phyloP scores from a whole-genome alignment of 176 grass and related monocot species.

The Puya raimondii region DNA sequence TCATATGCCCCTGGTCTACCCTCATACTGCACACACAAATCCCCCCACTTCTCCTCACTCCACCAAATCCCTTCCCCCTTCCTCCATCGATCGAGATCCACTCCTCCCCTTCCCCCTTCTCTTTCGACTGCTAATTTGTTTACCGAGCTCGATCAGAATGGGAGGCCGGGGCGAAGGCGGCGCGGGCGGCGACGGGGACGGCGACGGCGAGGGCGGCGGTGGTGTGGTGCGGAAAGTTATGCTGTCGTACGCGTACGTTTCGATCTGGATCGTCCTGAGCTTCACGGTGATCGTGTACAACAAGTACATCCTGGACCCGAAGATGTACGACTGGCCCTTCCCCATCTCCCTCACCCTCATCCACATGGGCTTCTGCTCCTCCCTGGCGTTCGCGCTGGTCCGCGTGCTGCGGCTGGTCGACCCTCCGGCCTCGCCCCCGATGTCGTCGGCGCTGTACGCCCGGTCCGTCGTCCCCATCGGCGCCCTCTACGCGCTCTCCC shows the following conservation, averaged over 20 bases:
- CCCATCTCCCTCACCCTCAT: conserved; percentile 97
- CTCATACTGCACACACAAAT: not conserved
- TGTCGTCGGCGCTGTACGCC: conserved; percentile 58
- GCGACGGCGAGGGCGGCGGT: conserved; percentile 10
- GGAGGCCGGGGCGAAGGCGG: conserved; percentile 40
- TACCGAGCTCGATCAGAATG: conserved; percentile 28
- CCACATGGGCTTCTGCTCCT: conserved; percentile 93
- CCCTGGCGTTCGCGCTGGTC: conserved; percentile 64
- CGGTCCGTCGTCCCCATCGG: conserved; percentile 80
- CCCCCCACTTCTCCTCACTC: not conserved
- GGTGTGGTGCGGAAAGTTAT: conserved; percentile 79
- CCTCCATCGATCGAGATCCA: not conserved
- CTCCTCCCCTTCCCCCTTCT: too few species aligned
- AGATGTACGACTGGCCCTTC: conserved; percentile 98
- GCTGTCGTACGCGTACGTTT: conserved; percentile 77
- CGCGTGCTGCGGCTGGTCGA: conserved; percentile 71
- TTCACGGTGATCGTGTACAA: conserved; percentile 97
- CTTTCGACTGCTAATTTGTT: too few species aligned
- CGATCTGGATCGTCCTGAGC: conserved; percentile 94
- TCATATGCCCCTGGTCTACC: too few species aligned
- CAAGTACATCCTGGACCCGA: conserved; percentile 99
- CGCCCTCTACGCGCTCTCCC: conserved; percentile 82
- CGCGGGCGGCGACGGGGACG: conserved; percentile 27
- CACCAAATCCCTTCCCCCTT: conserved; percentile 23
- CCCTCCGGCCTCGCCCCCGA: conserved; percentile 50